Base-by-base conservation (phyloP, 169 alveolate genomes). In the Pseudocohnilembus persalinus region DNA sequence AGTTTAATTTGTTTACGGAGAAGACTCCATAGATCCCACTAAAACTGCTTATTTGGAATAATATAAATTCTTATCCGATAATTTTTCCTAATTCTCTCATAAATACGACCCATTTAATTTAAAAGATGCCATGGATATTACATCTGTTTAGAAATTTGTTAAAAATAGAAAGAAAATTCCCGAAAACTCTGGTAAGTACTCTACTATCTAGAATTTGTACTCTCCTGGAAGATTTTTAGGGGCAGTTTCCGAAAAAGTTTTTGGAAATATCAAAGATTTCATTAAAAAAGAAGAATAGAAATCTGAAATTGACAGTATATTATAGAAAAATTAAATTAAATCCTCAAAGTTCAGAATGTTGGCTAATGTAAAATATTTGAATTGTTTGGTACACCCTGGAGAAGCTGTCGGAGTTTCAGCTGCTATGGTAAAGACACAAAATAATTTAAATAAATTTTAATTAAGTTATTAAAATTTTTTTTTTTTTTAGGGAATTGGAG, bases 321-420 rank as follows among this genome's bases (percentile, higher is more conserved):
- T 34, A 0, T n/a, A 79, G 72, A 33, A 49, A 16, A 75, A 72
- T 4, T 27, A 79, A 85, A 20, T 85, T 24, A 34, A 75, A 26
- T 76, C 78, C 73, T 26, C 33, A 11, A 74, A 29, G 15, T 81
- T 86, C 64, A 76, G 76, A 35, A 26, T 74, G 29, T 34, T 86
- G 29, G 73, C 75, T 26, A 79, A 90, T 90, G 65, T 97, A n/a
- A 95, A 95, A 82, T 97, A 95, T 88, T 87, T 95, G 89, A 92
- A 93, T 33, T 93, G 97, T 28, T 89, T 96, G 65, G 93, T 96
- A 73, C 96, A 96, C 64, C 99, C 99, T 4, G 99, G 99, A 11
- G 99, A 99, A 90, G 98, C 99, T 63, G 99, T 99, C 20, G 99
- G 99, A 0, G 97, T 98, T 75, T 82, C 98, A 31, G 99, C 99